phyloP scores from a whole-genome alignment of 257 asterid species.

The Cynanchum wilfordii region DNA sequence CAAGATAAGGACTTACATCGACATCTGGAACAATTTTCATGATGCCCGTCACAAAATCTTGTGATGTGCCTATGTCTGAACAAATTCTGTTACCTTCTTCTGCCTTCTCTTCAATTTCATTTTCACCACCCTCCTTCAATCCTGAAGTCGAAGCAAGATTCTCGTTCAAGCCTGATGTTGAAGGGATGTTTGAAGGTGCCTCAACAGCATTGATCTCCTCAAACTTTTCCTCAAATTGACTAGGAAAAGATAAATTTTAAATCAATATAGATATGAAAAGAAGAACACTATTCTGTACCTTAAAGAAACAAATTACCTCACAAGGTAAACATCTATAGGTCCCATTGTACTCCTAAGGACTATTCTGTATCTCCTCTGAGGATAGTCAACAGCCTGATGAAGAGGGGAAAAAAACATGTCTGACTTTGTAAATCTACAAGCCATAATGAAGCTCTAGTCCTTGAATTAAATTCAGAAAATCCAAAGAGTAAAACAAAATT shows the following conservation, averaged over 20 bases:
- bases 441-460: neutral
- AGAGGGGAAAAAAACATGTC: neutral
- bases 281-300: neutral
- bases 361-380: constrained; percentile 84
- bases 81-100: constrained; percentile 44
- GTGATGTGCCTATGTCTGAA: constrained; percentile 59
- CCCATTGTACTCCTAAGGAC: constrained; percentile 91
- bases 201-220: constrained; percentile 56
- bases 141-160: constrained; percentile 31
- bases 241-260: constrained; percentile 5
- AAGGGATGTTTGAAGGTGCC: constrained; percentile 48
- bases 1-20: constrained; percentile 55
- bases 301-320: constrained; percentile 47
- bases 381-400: constrained; percentile 80
- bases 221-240: constrained; percentile 79
- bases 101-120: constrained; percentile 36
- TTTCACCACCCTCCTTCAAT: constrained; percentile 39
- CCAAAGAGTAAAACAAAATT: constrained; percentile 14
- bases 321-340: constrained; percentile 79
- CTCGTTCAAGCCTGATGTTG: constrained; percentile 45
- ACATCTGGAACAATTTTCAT: constrained; percentile 85
- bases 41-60: constrained; percentile 68
- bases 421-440: neutral
- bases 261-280: neutral
- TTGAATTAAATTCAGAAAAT: constrained; percentile 4